These are phyloP conservation scores for Phallus indusiatus DNA, from an alignment of 768 basidiomycete species.

Conservation along the genomic window DNA sequence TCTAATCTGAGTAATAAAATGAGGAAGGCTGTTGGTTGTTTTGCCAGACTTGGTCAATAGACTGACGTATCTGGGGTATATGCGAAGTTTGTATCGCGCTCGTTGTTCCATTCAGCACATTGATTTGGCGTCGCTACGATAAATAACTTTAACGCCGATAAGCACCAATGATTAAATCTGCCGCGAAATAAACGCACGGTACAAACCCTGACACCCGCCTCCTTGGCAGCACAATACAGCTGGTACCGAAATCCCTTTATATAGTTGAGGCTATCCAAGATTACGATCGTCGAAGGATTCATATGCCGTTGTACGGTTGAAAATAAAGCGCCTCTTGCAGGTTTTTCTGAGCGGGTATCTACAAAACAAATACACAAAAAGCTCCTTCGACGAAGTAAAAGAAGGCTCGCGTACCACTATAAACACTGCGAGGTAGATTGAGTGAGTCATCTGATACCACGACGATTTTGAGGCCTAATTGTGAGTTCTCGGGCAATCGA, in stretches of 20 bases:
- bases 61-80: constrained; percentile 73
- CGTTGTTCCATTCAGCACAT: constrained; percentile 68
- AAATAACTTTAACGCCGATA: constrained; percentile 44
- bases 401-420: constrained; percentile 48
- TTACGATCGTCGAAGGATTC: constrained; percentile 63
- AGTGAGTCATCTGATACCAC: constrained; percentile 70
- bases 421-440: constrained; percentile 52
- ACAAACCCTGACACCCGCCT: constrained; percentile 74
- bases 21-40: background rate
- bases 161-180: background rate
- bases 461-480: constrained; percentile 33
- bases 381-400: background rate
- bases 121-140: constrained; percentile 65
- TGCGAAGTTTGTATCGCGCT: constrained; percentile 33
- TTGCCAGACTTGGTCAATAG: background rate
- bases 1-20: constrained; percentile 47
- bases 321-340: constrained; percentile 76
- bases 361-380: constrained; percentile 5
- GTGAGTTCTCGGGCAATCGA: constrained; percentile 32
- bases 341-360: constrained; percentile 82
- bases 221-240: constrained; percentile 91
- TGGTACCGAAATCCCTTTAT: constrained; percentile 99
- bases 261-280: constrained; percentile 90
- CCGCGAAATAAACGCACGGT: constrained; percentile 50
- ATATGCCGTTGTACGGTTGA: constrained; percentile 73